These are phyloP conservation scores for Aechmea fasciata DNA, from an alignment of 176 grass and related monocot species.

Conservation along the genomic window DNA sequence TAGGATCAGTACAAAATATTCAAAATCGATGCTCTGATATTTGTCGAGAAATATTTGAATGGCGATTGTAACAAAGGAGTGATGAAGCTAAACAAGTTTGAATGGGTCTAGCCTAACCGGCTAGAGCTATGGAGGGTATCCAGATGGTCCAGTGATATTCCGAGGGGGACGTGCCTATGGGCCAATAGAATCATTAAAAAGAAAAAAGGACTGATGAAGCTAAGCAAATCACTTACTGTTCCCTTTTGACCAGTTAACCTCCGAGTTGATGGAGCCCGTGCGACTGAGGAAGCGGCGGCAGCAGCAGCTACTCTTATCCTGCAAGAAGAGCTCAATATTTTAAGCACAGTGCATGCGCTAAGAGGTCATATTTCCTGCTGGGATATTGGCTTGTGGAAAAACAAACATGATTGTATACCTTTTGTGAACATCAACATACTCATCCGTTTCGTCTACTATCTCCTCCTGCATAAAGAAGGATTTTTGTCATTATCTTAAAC, in stretches of 20 bases:
- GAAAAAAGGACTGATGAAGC: not conserved
- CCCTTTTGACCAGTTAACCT: constrained; percentile 77
- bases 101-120: too few relatives aligned
- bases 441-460: constrained; percentile 97
- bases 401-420: constrained; percentile 39
- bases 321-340: not conserved
- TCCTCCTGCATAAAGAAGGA: constrained; percentile 58
- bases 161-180: too few relatives aligned
- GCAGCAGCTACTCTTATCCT: constrained; percentile 94
- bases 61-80: too few relatives aligned
- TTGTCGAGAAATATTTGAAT: too few relatives aligned
- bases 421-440: constrained; percentile 99
- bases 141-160: too few relatives aligned
- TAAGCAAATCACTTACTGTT: constrained; percentile 47
- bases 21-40: too few relatives aligned
- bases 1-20: too few relatives aligned
- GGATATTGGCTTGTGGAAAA: constrained; percentile 11
- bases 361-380: not conserved
- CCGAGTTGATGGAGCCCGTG: constrained; percentile 81
- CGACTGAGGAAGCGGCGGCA: constrained; percentile 90
- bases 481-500: not conserved
- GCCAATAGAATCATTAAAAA: too few relatives aligned
- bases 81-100: too few relatives aligned
- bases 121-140: too few relatives aligned
- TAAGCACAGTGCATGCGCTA: not conserved